Evolutionary conservation across 306 rosid species (phyloP).

Genomic region (peach (Prunus persica)): DNA sequence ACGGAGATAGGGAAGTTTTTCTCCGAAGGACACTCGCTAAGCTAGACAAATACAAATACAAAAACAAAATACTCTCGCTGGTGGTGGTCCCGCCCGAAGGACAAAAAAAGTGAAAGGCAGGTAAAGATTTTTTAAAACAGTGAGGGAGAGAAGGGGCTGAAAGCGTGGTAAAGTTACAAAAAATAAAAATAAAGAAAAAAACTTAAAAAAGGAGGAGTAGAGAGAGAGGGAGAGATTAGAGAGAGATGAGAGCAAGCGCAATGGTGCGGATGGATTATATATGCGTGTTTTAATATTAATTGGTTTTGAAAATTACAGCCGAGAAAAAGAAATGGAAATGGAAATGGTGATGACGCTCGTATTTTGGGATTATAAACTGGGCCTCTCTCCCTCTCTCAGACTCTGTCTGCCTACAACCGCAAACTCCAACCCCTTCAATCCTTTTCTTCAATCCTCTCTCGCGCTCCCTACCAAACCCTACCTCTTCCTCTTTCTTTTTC

Average conservation of each 20-base stretch:
- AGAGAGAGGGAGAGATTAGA: not conserved
- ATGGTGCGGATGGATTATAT: not conserved
- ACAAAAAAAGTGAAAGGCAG: not conserved
- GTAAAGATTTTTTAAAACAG: no score
- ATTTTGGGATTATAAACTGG: slow-evolving; percentile 41
- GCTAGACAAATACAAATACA: not conserved
- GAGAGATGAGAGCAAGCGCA: not conserved
- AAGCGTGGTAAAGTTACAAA: not conserved
- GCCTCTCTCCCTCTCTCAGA: not conserved
- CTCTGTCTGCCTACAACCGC: slow-evolving; percentile 27
- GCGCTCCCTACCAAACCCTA: slow-evolving; percentile 7
- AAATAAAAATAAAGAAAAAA: not conserved
- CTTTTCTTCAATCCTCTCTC: slow-evolving; percentile 5
- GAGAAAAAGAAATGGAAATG: not conserved
- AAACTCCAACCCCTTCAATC: slow-evolving; percentile 20
- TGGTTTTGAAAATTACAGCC: not conserved
- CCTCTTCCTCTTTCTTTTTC: not conserved
- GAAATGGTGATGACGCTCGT: slow-evolving; percentile 38
- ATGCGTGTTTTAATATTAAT: not conserved
- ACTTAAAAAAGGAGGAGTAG: not conserved
- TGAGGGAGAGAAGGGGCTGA: not conserved
- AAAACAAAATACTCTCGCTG: not conserved
- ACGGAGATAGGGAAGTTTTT: no score
- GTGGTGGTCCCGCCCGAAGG: not conserved
- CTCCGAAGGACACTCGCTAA: no score